Conservation (phyloP, 169 alveolate genomes). For the Plasmodium falciparum region DNA sequence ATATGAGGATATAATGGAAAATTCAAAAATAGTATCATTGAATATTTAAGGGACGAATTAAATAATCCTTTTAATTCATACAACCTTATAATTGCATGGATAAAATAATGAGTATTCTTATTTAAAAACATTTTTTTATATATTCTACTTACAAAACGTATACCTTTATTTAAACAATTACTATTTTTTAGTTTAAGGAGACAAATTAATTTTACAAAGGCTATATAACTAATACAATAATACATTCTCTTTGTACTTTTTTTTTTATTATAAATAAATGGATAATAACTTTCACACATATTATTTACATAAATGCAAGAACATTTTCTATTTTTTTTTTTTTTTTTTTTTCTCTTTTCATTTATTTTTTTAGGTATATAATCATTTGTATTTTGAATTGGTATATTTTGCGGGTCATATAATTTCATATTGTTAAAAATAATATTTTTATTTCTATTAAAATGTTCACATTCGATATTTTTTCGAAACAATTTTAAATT, state of each 20-base stretch:
- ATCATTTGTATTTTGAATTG: too few species aligned
- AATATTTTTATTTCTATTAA: too few species aligned
- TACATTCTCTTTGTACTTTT: background rate
- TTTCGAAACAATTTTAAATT: too few species aligned
- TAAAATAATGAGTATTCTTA: conserved; percentile 45
- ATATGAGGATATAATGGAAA: conserved; percentile 58
- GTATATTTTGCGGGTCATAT: too few species aligned
- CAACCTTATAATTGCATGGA: conserved; percentile 43
- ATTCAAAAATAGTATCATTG: conserved; percentile 53
- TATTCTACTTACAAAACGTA: conserved; percentile 39
- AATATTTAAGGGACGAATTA: conserved; percentile 29
- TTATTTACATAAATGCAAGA: too few species aligned
- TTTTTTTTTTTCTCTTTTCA: background rate
- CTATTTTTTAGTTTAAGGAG: conserved; percentile 34
- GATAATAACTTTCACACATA: too few species aligned
- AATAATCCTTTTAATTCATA: conserved; percentile 68
- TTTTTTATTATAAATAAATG: too few species aligned
- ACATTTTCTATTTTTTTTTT: background rate
- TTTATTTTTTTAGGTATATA: too few species aligned
- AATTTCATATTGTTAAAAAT: too few species aligned
- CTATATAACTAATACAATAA: conserved; percentile 49
- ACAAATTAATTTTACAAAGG: conserved; percentile 58
- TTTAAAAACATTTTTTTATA: conserved; percentile 38
- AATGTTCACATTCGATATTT: too few species aligned
- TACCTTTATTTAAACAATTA: conserved; percentile 49